phyloP scores from a whole-genome alignment of 2,329 filamentous ascomycete genomes.

The Beauveria australis region DNA sequence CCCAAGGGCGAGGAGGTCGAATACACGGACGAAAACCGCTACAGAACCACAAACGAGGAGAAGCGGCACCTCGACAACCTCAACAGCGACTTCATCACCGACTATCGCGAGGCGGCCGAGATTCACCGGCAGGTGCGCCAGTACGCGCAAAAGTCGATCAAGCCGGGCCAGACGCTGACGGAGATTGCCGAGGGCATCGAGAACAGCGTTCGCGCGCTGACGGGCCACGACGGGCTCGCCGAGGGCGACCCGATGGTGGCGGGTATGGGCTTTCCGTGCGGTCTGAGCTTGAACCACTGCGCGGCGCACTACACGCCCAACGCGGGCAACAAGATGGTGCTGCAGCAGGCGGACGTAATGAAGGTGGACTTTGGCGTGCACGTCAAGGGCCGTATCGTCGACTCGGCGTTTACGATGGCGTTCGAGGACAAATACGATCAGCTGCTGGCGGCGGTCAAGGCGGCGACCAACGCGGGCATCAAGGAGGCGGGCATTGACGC shows the following conservation, averaged over 20 bases:
- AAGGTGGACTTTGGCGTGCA: constrained; percentile 80
- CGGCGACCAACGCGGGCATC: constrained; percentile 77
- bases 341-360: constrained; percentile 68
- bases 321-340: constrained; percentile 69
- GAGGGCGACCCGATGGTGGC: constrained; percentile 71
- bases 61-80: constrained; percentile 75
- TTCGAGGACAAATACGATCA: constrained; percentile 71
- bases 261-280: constrained; percentile 82
- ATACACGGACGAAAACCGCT: constrained; percentile 67
- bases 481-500: constrained; percentile 83
- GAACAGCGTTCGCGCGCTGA: constrained; percentile 67
- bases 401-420: constrained; percentile 71
- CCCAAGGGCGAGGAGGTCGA: constrained; percentile 71
- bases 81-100: constrained; percentile 69
- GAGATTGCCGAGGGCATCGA: constrained; percentile 86
- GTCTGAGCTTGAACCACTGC: constrained; percentile 75
- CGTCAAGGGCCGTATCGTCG: constrained; percentile 71
- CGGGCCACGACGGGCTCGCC: constrained; percentile 66
- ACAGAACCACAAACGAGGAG: constrained; percentile 74
- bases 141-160: constrained; percentile 72
- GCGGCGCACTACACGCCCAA: constrained; percentile 85
- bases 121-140: constrained; percentile 82
- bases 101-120: constrained; percentile 80
- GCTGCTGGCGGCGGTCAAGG: constrained; percentile 63
- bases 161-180: constrained; percentile 71